Evolutionary conservation across 768 basidiomycete genomes (phyloP), one percentile per base, ranked within the genome.

Genomic region (Tephrocybe sp.): DNA sequence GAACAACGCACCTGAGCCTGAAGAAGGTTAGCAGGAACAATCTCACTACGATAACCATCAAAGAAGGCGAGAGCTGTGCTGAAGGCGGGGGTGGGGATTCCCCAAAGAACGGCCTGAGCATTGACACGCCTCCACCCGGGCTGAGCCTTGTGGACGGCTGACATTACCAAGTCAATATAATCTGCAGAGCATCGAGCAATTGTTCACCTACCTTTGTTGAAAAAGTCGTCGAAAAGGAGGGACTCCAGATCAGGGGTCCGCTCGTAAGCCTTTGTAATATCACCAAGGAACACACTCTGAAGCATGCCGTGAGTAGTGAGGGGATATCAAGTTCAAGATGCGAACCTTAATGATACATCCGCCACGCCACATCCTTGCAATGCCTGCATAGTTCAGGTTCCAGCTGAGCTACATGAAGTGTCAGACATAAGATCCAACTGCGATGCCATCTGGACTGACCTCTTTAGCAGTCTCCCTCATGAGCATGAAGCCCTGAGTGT

Each of bases 401-500:
- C 96, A 99, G 56, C 64, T 67, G 60, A 88, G 64, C 87, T 89
- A 54, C 27, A 34, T 1, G 47, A 42, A 32, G 27, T 19, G 45
- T 32, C 48, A 38, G 37, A 4, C 40, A 40, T 27, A 32, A 5
- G 26, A 39, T 24, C 21, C 11, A 16, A 22, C 22, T 27, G 22
- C 5, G 25, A 19, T 27, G 18, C 19, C 15, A 40, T 19, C 7
- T n/a, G 6, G 11, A 61, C 70, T 49, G 39, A 84, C 87, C 79
- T 97, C 94, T 70, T 92, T 92, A 36, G 95, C 97, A 42, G 94
- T 95, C 73, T 98, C 89, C 58, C 97, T 82, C 94, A 99, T 97
- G 64, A 99, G 83, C 85, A 99, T 96, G 80, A 98, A 99, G 58
- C 97, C 97, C 73, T 99, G 97, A 4, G 96, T 92, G 79, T 99